phyloP scores from a whole-genome alignment of 1,284 basidiomycete genomes.

The Wolfiporia cocos region DNA sequence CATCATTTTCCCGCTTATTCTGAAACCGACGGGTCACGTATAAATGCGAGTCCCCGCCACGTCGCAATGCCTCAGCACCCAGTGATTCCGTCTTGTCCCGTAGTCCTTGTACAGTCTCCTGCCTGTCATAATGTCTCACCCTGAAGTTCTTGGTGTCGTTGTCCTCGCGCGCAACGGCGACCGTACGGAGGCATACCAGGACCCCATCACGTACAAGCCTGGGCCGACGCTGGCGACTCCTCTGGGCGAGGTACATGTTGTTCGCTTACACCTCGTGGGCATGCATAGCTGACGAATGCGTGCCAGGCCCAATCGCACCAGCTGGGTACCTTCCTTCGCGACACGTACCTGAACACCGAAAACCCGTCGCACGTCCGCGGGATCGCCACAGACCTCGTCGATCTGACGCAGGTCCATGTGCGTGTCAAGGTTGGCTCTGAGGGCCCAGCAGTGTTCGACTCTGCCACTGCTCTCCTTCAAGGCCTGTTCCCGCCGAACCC shows the following conservation, averaged over 20 bases:
- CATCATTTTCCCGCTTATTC: no score
- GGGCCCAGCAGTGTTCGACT: constrained; percentile 81
- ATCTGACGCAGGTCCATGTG: constrained; percentile 67
- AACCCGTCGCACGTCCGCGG: constrained; percentile 64
- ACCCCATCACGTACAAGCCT: constrained; percentile 64
- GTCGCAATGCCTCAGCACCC: no score
- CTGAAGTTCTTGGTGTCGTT: constrained; percentile 73
- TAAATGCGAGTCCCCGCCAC: no score
- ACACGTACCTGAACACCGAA: constrained; percentile 59
- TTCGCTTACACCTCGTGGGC: not conserved
- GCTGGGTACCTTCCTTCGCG: constrained; percentile 64
- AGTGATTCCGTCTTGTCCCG: no score
- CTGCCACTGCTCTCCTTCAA: constrained; percentile 71
- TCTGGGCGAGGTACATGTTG: constrained; percentile 63
- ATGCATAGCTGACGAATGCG: not conserved
- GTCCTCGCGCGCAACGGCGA: constrained; percentile 84
- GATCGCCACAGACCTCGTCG: constrained; percentile 59
- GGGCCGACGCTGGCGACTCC: constrained; percentile 77
- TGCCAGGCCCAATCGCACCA: constrained; percentile 63
- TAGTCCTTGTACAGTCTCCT: no score
- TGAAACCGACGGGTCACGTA: no score
- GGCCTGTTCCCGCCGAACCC: constrained; percentile 74
- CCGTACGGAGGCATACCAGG: constrained; percentile 64
- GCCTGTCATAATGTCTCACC: constrained; percentile 43
- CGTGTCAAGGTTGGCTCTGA: constrained; percentile 81